phyloP scores from a whole-genome alignment of 2,329 filamentous ascomycete species.

The Cladosporium colombiae region DNA sequence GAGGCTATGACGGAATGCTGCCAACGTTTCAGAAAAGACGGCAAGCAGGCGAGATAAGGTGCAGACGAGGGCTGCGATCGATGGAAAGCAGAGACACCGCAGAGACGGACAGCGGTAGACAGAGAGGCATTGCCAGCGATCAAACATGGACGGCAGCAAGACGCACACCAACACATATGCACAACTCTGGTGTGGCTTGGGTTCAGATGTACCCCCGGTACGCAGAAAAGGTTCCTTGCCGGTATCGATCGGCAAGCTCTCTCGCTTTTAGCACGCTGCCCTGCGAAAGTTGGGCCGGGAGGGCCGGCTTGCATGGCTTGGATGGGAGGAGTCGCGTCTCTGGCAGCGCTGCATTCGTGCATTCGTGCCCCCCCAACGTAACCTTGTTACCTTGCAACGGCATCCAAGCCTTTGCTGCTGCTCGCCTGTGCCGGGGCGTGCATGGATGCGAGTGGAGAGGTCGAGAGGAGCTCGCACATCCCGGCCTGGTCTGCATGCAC shows the following conservation, averaged over 20 bases:
- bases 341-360: slow-evolving; percentile 11
- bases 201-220: slow-evolving; percentile 17
- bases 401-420: background rate
- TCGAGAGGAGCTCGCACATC: background rate
- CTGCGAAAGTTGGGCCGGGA: slow-evolving; percentile 12
- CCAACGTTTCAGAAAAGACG: slow-evolving; percentile 9
- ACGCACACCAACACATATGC: background rate
- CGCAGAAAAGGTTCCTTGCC: slow-evolving; percentile 14
- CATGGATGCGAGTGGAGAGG: slow-evolving; percentile 6
- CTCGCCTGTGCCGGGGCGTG: background rate
- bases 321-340: background rate
- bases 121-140: background rate
- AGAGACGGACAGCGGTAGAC: background rate
- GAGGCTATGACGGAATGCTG: slow-evolving; percentile 16
- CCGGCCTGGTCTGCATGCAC: slow-evolving; percentile 10
- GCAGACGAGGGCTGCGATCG: background rate
- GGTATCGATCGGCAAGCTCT: slow-evolving; percentile 5
- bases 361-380: slow-evolving; percentile 13
- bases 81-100: background rate
- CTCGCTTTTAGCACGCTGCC: no score
- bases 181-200: slow-evolving; percentile 16
- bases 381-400: background rate
- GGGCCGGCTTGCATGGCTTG: slow-evolving; percentile 9
- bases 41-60: background rate
- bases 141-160: background rate